A percentile compares a stretch with the other conserved stretches of the same genome.
Evolutionary conservation across 352 stramenopile species (phyloP).

Genomic region (Phytophthora colocasiae): DNA sequence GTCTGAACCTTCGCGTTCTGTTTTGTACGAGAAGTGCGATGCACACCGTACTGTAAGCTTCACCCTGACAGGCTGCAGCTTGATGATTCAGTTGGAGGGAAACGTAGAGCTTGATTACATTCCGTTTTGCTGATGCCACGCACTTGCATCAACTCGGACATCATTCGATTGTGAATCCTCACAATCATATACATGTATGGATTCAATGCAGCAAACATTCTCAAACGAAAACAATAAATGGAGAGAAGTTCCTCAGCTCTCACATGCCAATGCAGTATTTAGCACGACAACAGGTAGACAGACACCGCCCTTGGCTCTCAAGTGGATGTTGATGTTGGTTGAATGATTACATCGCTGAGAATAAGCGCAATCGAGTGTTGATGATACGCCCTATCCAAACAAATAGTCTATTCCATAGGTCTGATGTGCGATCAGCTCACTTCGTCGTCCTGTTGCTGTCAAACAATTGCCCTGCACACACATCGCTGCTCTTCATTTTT

Average conservation of each 20-base stretch:
- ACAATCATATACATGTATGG: no score
- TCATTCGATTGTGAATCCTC: not conserved
- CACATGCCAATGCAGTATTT: no score
- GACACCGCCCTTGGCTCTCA: no score
- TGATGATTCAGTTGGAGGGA: not conserved
- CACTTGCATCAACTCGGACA: not conserved
- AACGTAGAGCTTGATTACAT: not conserved
- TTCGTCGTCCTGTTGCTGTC: slow-evolving; percentile 14
- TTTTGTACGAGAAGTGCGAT: no score
- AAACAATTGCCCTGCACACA: not conserved
- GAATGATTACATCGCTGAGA: not conserved
- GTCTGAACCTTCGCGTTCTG: no score
- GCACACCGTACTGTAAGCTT: no score
- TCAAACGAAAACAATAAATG: no score
- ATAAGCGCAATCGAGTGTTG: not conserved
- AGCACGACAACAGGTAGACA: no score
- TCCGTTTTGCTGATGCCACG: not conserved
- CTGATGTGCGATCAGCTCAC: slow-evolving; percentile 10
- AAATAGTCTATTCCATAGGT: slow-evolving; percentile 3
- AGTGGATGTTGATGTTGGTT: not conserved
- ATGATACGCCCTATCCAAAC: not conserved
- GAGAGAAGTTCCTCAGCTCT: no score
- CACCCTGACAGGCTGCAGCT: not conserved
- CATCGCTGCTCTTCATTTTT: slow-evolving; percentile 11
- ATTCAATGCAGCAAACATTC: not conserved